Conservation (phyloP, 345 rosid species). For the Schrenkiella parvula region DNA sequence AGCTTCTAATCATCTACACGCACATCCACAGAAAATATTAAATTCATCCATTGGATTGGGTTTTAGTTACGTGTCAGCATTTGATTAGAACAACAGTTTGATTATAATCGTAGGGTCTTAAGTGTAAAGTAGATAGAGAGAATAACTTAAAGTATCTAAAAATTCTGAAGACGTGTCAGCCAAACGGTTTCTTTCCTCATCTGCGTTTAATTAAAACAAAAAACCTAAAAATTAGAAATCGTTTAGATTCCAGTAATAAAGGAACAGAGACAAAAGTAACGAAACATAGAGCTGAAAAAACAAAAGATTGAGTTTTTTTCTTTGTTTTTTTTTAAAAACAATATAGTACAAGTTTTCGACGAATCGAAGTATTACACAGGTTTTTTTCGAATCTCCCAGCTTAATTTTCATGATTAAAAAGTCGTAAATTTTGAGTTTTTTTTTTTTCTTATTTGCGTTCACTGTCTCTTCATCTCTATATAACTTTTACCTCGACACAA, state of each 20-base stretch:
- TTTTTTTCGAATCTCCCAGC: slow-evolving; percentile 15
- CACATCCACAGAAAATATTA: not conserved
- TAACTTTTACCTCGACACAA: slow-evolving; percentile 17
- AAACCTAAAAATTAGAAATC: not conserved
- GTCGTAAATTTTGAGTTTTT: not conserved
- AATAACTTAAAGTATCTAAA: slow-evolving; percentile 4
- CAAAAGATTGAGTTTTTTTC: not conserved
- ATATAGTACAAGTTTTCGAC: not conserved
- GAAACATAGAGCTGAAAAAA: slow-evolving; percentile 1
- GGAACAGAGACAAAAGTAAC: slow-evolving; percentile 28
- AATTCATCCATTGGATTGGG: not conserved
- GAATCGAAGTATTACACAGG: slow-evolving; percentile 21
- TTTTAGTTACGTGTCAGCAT: not conserved
- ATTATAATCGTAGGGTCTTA: not conserved
- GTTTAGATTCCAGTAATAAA: slow-evolving; percentile 25
- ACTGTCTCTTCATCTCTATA: slow-evolving; percentile 20
- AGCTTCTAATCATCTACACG: not conserved
- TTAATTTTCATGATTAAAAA: not conserved
- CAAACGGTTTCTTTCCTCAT: slow-evolving; percentile 17
- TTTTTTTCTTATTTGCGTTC: not conserved
- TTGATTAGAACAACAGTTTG: not conserved
- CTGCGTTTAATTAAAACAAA: not conserved
- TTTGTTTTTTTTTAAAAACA: not conserved
- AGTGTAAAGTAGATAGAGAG: not conserved
- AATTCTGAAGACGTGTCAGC: slow-evolving; percentile 28